Evolutionary conservation across 495 filamentous ascomycete species (phyloP), one percentile per base, ranked within the genome.

Genomic region (Penicillium canariense): DNA sequence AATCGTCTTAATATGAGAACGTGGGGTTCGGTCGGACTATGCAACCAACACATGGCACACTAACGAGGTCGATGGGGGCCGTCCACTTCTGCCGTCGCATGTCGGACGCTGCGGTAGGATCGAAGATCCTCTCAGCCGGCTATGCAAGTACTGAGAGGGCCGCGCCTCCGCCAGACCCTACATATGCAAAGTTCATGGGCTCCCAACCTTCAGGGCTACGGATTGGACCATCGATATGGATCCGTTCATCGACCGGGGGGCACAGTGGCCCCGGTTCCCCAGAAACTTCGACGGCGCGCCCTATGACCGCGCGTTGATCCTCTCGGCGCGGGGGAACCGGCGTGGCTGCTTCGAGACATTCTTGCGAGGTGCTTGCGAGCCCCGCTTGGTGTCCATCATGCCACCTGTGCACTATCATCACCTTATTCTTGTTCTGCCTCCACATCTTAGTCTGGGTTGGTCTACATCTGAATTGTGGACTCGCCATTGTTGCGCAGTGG

Each of bases 361-460:
- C 63, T 72, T 72, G 68, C 69, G 69, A 72, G 56, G 54, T 60
- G 40, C 63, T 65, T 70, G 61, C 63, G 56, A 65, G 50, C 61
- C 68, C 68, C 68, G 61, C 66, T 51, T 31, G 25, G 55, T n/a
- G n/a, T n/a, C n/a, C n/a, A n/a, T n/a, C n/a, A n/a, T n/a, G n/a
- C n/a, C n/a, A n/a, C n/a, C n/a, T n/a, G n/a, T n/a, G n/a, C n/a
- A n/a, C n/a, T n/a, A n/a, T n/a, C n/a, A n/a, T n/a, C n/a, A 12
- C 10, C 20, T 40, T 40, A 40, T 40, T 0, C 5, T 20, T 40
- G 3, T 14, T 42, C 2, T n/a, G 5, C 20, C 1, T 42, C 38
- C n/a, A n/a, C n/a, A n/a, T 11, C 25, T 14, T 25, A n/a, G 22
- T 25, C 25, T 42, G 38, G 11, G 11, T 12, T 18, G 7, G 38